Percentiles rank a stretch among this genome's conserved stretches.
Conservation (phyloP, 129 eudicot genomes). For the Flaveria robusta region DNA sequence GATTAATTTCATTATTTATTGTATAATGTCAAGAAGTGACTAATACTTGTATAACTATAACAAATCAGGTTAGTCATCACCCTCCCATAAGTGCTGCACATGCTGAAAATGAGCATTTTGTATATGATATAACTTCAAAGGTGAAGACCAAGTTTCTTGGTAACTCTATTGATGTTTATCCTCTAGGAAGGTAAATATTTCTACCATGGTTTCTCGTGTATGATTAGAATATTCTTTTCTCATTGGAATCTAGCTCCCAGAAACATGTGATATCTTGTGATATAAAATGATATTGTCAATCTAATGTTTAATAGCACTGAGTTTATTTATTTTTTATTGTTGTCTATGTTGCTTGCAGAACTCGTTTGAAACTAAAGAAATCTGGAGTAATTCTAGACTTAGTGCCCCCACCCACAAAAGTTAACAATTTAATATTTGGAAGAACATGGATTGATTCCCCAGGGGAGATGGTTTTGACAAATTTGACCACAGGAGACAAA, state of each 20-base stretch:
- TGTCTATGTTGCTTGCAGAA: slow-evolving; percentile 45
- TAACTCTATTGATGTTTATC: slow-evolving; percentile 89
- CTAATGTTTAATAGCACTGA: background rate
- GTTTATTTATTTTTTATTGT: background rate
- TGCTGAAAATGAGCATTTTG: slow-evolving; percentile 93
- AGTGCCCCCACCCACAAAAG: slow-evolving; percentile 96
- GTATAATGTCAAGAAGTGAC: slow-evolving; percentile 6
- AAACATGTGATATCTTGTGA: background rate
- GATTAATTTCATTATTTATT: background rate
- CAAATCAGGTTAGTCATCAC: slow-evolving; percentile 85
- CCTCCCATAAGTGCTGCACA: slow-evolving; percentile 98
- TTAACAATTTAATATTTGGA: slow-evolving; percentile 89
- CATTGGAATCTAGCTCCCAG: background rate
- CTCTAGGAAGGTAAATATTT: slow-evolving; percentile 79
- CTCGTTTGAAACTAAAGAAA: slow-evolving; percentile 74
- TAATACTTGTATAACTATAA: background rate
- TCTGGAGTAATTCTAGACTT: slow-evolving; percentile 73
- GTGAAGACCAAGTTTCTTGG: slow-evolving; percentile 93
- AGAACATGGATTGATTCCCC: slow-evolving; percentile 99
- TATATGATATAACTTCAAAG: slow-evolving; percentile 87
- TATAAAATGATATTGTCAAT: background rate
- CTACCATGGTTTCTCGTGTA: slow-evolving; percentile 2
- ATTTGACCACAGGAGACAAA: slow-evolving; percentile 92
- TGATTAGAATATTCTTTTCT: background rate
- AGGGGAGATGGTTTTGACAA: slow-evolving; percentile 91